These are phyloP conservation scores for Ambispora gerdemannii DNA, from an alignment of 192 early-diverging fungal genomes.

Conservation along the genomic window DNA sequence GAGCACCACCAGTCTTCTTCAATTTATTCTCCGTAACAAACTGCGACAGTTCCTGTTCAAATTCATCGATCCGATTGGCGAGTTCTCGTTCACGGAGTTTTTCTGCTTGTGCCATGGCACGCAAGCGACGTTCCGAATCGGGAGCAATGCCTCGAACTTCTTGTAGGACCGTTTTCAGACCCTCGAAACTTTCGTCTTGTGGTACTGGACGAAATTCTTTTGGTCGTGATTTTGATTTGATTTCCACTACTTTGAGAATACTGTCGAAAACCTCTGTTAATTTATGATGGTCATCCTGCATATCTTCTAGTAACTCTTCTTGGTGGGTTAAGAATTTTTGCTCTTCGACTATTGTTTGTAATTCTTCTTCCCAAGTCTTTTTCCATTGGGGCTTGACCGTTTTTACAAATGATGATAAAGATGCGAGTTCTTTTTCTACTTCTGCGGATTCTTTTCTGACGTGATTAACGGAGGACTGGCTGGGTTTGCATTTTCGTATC, in stretches of 20 bases:
- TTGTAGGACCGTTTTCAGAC: slow-evolving; percentile 62
- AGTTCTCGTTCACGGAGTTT: slow-evolving; percentile 64
- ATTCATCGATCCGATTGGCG: slow-evolving; percentile 68
- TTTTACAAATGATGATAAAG: slow-evolving; percentile 57
- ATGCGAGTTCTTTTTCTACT: slow-evolving; percentile 49
- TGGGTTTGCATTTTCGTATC: slow-evolving; percentile 62
- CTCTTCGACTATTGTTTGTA: slow-evolving; percentile 77
- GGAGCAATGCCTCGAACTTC: slow-evolving; percentile 68
- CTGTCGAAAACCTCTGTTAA: slow-evolving; percentile 58
- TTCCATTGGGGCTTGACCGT: slow-evolving; percentile 72
- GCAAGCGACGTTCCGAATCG: slow-evolving; percentile 60
- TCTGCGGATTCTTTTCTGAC: slow-evolving; percentile 50
- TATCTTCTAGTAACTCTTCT: slow-evolving; percentile 64
- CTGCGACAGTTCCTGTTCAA: slow-evolving; percentile 65
- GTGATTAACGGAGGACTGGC: slow-evolving; percentile 49
- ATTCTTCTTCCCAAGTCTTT: slow-evolving; percentile 79
- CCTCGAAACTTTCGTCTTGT: slow-evolving; percentile 59
- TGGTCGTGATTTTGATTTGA: slow-evolving; percentile 47
- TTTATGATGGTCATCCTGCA: slow-evolving; percentile 62
- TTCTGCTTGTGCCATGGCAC: slow-evolving; percentile 64
- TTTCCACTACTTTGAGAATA: slow-evolving; percentile 57
- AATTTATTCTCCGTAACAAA: slow-evolving; percentile 66
- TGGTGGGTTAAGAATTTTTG: slow-evolving; percentile 79
- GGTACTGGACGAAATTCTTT: slow-evolving; percentile 57
- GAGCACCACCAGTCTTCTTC: slow-evolving; percentile 72